phyloP scores from a whole-genome alignment of 352 stramenopile species.

The Phytophthora nicotianae region DNA sequence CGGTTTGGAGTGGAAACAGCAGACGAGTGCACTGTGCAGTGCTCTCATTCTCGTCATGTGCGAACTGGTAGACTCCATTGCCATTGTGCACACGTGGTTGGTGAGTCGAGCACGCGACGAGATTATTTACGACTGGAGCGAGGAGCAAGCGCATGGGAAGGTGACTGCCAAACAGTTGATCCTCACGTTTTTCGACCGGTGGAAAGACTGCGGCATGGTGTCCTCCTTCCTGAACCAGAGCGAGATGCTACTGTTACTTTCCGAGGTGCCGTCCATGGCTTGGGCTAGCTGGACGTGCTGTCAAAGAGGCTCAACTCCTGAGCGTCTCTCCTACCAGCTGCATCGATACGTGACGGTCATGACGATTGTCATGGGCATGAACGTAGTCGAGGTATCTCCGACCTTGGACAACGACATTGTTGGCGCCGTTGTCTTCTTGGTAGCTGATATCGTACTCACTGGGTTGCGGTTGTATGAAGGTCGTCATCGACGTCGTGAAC shows the following conservation, averaged over 20 bases:
- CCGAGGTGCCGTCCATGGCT: conserved; percentile 34
- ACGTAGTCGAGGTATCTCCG: conserved; percentile 23
- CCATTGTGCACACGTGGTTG: conserved; percentile 33
- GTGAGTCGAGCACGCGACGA: conserved; percentile 27
- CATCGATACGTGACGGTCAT: conserved; percentile 38
- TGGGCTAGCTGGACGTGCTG: conserved; percentile 38
- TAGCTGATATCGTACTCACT: conserved; percentile 35
- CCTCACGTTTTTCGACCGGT: conserved; percentile 42
- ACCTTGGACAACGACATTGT: conserved; percentile 32
- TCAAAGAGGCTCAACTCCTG: conserved; percentile 25
- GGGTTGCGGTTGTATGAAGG: conserved; percentile 26
- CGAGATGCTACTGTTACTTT: conserved; percentile 30
- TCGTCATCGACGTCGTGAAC: conserved; percentile 14
- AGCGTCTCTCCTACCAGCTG: conserved; percentile 35
- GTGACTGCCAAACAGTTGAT: conserved; percentile 27
- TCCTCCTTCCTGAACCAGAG: conserved; percentile 40
- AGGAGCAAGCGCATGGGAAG: conserved; percentile 17
- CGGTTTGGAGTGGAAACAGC: conserved; percentile 31
- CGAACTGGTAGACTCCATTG: conserved; percentile 33
- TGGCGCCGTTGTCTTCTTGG: conserved; percentile 34
- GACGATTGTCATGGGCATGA: conserved; percentile 42
- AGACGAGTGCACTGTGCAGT: conserved; percentile 31
- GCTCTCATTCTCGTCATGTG: conserved; percentile 39
- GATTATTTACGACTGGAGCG: conserved; percentile 27
- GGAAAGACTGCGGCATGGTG: conserved; percentile 41